These are phyloP conservation scores for Chaetomium olivaceum DNA, from an alignment of 2,329 filamentous ascomycete genomes.

Conservation along the genomic window DNA sequence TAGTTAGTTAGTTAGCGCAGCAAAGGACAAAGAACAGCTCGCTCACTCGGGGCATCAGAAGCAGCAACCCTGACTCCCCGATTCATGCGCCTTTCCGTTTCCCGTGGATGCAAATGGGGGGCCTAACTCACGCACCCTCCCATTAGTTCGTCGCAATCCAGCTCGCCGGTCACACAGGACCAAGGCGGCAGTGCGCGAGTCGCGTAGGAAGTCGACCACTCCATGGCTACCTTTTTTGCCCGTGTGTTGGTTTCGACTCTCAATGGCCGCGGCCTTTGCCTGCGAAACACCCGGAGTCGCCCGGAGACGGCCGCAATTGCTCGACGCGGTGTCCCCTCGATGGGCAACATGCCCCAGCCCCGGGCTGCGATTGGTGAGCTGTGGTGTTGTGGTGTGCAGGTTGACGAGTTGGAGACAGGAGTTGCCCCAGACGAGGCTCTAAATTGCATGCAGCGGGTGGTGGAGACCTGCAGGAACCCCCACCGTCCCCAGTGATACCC, in stretches of 20 bases:
- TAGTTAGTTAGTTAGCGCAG: background rate
- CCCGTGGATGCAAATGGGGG: conserved; percentile 12
- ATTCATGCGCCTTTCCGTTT: conserved; percentile 11
- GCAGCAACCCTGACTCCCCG: background rate
- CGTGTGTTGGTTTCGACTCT: conserved; percentile 7
- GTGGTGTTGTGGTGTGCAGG: background rate
- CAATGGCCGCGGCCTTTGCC: background rate
- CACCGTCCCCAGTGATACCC: background rate
- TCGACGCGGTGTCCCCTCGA: background rate
- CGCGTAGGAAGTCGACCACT: conserved; percentile 21
- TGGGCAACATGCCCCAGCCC: conserved; percentile 7
- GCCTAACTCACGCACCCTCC: background rate
- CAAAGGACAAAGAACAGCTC: conserved; percentile 3
- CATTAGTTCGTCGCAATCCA: background rate
- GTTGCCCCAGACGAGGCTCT: conserved; percentile 5
- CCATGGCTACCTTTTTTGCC: conserved; percentile 13
- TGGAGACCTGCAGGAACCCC: conserved; percentile 17
- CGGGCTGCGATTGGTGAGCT: conserved; percentile 14
- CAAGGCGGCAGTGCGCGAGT: background rate
- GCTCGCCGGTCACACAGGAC: background rate
- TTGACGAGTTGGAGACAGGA: background rate
- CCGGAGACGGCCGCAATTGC: background rate
- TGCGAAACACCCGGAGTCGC: background rate
- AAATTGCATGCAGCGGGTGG: conserved; percentile 2
- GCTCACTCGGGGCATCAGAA: background rate